Conservation (phyloP, 495 filamentous ascomycete genomes). For the Daldinia caldariorum region DNA sequence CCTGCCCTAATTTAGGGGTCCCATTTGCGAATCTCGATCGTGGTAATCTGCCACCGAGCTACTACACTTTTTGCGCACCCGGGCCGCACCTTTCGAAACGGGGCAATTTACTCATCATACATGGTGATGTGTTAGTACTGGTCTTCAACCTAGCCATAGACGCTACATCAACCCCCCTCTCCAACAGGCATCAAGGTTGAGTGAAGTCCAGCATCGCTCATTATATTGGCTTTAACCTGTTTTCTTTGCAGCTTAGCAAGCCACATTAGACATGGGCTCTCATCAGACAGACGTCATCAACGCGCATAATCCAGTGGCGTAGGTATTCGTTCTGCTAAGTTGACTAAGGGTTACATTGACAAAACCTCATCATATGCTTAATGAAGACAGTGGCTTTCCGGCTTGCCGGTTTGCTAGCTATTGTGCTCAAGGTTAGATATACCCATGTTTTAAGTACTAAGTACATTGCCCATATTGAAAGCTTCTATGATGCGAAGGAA, state of each 20-base stretch:
- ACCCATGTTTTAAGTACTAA: neutral
- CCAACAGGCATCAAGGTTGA: slow-evolving; percentile 8
- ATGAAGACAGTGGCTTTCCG: neutral
- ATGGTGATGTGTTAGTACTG: slow-evolving; percentile 5
- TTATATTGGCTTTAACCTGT: slow-evolving; percentile 32
- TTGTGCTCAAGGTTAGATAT: neutral
- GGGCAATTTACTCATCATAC: slow-evolving; percentile 14
- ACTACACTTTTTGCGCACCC: slow-evolving; percentile 6
- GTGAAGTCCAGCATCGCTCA: slow-evolving; percentile 27
- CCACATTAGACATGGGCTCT: slow-evolving; percentile 35
- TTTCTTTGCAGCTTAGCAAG: slow-evolving; percentile 36
- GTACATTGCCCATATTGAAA: neutral
- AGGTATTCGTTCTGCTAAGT: slow-evolving; percentile 7
- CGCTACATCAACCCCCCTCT: slow-evolving; percentile 17
- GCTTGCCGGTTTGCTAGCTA: neutral
- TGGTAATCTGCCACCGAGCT: neutral
- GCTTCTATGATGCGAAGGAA: neutral
- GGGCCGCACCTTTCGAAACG: slow-evolving; percentile 1
- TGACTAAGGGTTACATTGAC: neutral
- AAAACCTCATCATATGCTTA: neutral
- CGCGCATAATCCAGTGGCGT: slow-evolving; percentile 17
- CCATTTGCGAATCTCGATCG: slow-evolving; percentile 38
- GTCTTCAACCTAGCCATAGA: slow-evolving; percentile 25
- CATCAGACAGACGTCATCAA: slow-evolving; percentile 44
- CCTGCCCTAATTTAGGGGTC: slow-evolving; percentile 14